Percentiles rank a stretch among this genome's conserved stretches.
Evolutionary conservation across 2,329 filamentous ascomycete species (phyloP).

Genomic region (Trichophyton mentagrophytes): DNA sequence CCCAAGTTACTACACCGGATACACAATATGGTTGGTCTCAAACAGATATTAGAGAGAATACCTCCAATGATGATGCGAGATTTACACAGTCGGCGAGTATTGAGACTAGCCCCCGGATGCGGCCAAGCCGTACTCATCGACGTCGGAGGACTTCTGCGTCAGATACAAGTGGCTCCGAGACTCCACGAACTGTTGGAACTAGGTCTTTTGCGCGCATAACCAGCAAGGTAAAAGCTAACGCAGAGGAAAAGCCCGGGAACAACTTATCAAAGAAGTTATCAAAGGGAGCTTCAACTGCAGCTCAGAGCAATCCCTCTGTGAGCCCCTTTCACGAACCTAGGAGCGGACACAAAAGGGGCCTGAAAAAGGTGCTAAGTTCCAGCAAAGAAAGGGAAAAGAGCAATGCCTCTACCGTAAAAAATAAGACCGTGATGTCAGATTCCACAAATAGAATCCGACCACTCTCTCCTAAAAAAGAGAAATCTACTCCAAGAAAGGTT

Average conservation of each 20-base stretch:
- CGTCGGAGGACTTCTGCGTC: constrained; percentile 9
- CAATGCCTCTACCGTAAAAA: constrained; percentile 10
- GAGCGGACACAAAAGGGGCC: too few species aligned
- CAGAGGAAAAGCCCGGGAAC: constrained; percentile 18
- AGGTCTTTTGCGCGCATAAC: background rate
- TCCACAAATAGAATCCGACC: constrained; percentile 5
- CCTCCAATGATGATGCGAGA: background rate
- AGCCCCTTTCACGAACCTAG: background rate
- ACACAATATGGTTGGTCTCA: background rate
- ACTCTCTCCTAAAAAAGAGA: constrained; percentile 1
- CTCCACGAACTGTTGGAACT: constrained; percentile 13
- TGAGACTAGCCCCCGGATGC: background rate
- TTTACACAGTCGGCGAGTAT: background rate
- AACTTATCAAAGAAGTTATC: constrained; percentile 10
- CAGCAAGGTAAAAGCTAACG: constrained; percentile 16
- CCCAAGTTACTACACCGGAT: background rate
- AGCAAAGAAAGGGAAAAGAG: background rate
- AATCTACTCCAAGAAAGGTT: background rate
- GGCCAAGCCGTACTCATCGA: background rate
- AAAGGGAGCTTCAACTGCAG: background rate
- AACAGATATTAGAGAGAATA: background rate
- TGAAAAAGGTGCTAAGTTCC: too few species aligned
- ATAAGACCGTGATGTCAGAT: constrained; percentile 5
- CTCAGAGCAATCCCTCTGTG: background rate
- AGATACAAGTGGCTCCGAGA: constrained; percentile 16